Percentiles rank a stretch among this genome's conserved stretches.
Evolutionary conservation across 2,329 filamentous ascomycete species (phyloP).

Genomic region (Rosellinia necatrix): DNA sequence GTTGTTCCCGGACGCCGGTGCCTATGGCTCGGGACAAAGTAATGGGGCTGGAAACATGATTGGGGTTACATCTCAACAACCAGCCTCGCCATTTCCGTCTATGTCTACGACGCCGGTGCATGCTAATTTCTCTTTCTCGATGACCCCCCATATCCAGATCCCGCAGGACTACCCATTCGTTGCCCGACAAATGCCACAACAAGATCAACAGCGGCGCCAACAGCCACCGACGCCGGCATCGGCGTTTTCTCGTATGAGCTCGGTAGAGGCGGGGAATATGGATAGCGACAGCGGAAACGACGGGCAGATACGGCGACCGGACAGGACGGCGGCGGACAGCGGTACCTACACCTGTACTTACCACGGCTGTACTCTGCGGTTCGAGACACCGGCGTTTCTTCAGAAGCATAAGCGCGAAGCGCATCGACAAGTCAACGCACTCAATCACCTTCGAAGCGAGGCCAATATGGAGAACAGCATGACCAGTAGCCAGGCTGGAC

Average conservation of each 20-base stretch:
- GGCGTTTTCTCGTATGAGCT: constrained; percentile 48
- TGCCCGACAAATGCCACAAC: constrained; percentile 37
- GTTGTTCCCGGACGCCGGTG: constrained; percentile 66
- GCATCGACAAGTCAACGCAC: constrained; percentile 74
- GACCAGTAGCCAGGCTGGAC: constrained; percentile 87
- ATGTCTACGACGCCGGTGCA: constrained; percentile 37
- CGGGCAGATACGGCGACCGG: constrained; percentile 55
- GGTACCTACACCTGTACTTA: constrained; percentile 97
- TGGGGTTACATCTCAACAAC: constrained; percentile 32
- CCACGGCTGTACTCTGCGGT: constrained; percentile 84
- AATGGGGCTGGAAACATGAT: constrained; percentile 28
- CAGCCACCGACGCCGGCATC: constrained; percentile 47
- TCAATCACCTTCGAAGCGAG: constrained; percentile 44
- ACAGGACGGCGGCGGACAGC: constrained; percentile 70
- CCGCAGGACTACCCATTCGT: constrained; percentile 43
- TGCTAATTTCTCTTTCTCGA: constrained; percentile 41
- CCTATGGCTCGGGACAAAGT: constrained; percentile 45
- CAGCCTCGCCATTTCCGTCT: constrained; percentile 36
- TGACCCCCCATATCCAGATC: constrained; percentile 45
- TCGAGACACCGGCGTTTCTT: constrained; percentile 82
- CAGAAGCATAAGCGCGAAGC: constrained; percentile 96
- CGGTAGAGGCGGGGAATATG: constrained; percentile 47
- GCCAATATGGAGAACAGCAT: constrained; percentile 53
- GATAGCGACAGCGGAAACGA: constrained; percentile 43
- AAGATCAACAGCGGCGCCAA: constrained; percentile 40